Percentiles rank a stretch among this genome's conserved stretches.
Evolutionary conservation across 2,329 filamentous ascomycete species (phyloP).

Genomic region (Cercospora brassicicola): DNA sequence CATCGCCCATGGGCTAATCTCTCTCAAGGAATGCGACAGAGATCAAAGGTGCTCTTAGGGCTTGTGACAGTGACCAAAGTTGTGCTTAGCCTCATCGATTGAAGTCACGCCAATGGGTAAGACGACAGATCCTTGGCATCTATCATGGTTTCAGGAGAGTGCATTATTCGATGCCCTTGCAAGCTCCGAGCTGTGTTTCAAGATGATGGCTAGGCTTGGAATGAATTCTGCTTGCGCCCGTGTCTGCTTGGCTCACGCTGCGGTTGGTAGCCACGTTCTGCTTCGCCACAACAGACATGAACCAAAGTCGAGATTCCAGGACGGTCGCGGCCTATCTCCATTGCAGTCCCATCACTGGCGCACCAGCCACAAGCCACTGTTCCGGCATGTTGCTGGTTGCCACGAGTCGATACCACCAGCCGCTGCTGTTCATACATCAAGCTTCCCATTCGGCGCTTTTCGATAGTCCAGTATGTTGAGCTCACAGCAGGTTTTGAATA

Average conservation of each 20-base stretch:
- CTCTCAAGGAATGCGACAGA: neutral
- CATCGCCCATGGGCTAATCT: neutral
- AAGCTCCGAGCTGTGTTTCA: neutral
- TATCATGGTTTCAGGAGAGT: neutral
- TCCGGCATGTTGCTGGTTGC: neutral
- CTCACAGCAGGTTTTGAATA: neutral
- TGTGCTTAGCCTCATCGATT: neutral
- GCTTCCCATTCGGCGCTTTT: neutral
- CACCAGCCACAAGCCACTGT: neutral
- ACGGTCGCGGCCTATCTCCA: neutral
- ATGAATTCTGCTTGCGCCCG: too few species aligned
- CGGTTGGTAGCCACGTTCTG: neutral
- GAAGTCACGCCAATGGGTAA: neutral
- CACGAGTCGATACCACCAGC: neutral
- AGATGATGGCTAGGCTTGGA: too few species aligned
- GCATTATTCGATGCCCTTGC: neutral
- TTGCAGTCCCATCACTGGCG: neutral
- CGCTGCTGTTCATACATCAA: neutral
- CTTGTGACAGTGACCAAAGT: neutral
- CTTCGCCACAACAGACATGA: neutral
- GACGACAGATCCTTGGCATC: neutral
- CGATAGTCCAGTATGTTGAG: neutral
- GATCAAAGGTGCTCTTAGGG: neutral
- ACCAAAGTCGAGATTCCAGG: neutral
- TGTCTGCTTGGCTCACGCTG: neutral